These are phyloP conservation scores for Lactifluus pinguis DNA, from an alignment of 768 basidiomycete genomes.

Conservation along the genomic window DNA sequence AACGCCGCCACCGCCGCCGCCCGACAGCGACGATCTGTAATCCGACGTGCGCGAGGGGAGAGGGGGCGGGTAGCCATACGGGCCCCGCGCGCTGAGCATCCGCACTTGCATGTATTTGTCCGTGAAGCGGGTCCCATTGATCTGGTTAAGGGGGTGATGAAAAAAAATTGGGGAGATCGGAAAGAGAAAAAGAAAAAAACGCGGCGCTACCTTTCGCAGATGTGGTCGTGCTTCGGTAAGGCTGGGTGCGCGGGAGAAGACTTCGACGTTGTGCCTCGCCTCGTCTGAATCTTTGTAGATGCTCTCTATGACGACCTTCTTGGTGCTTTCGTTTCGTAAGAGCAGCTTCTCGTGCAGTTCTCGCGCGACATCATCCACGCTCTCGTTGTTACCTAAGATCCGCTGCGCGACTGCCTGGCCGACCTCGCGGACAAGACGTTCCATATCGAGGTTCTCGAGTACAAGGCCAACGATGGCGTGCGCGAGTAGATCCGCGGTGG, in stretches of 20 bases:
- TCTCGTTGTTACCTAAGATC: slow-evolving; percentile 87
- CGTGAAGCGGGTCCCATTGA: slow-evolving; percentile 91
- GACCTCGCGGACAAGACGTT: slow-evolving; percentile 88
- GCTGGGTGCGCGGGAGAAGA: slow-evolving; percentile 67
- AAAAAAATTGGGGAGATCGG: not conserved
- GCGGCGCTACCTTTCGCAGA: slow-evolving; percentile 57
- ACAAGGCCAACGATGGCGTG: slow-evolving; percentile 97
- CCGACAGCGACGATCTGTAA: slow-evolving; percentile 33
- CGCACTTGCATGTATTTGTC: slow-evolving; percentile 87
- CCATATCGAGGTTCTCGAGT: slow-evolving; percentile 97
- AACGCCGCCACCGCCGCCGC: slow-evolving; percentile 17
- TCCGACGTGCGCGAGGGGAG: slow-evolving; percentile 34
- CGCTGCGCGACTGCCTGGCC: slow-evolving; percentile 88
- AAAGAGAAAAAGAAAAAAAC: slow-evolving; percentile 17
- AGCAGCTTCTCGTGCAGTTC: slow-evolving; percentile 89
- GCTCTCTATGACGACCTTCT: slow-evolving; percentile 92
- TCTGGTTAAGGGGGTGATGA: slow-evolving; percentile 36
- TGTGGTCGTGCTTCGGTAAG: slow-evolving; percentile 66
- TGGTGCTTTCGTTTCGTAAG: slow-evolving; percentile 91
- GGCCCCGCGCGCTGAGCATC: slow-evolving; percentile 43
- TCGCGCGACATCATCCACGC: slow-evolving; percentile 91
- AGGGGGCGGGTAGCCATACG: slow-evolving; percentile 43
- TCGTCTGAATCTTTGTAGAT: slow-evolving; percentile 92
- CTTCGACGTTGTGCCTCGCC: slow-evolving; percentile 79
- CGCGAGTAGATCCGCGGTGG: slow-evolving; percentile 87